Percentiles rank a stretch among this genome's conserved stretches.
These are phyloP conservation scores for Amanita inopinata DNA, from an alignment of 768 basidiomycete genomes.

Conservation along the genomic window DNA sequence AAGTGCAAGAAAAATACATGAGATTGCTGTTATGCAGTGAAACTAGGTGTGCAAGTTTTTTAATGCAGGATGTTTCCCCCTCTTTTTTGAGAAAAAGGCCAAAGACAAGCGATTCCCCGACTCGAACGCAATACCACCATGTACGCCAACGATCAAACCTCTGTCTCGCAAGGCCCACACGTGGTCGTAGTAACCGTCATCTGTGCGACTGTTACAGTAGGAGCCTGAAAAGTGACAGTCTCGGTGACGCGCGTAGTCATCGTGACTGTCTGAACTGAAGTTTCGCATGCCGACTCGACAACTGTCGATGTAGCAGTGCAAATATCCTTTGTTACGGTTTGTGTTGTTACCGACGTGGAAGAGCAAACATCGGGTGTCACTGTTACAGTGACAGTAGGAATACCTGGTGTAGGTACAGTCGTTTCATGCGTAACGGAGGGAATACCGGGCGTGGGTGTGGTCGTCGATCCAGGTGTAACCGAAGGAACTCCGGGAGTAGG, in stretches of 20 bases:
- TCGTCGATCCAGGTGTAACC: background rate
- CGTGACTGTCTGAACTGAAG: background rate
- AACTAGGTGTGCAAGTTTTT: too few relatives aligned
- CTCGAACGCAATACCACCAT: too few relatives aligned
- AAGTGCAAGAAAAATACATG: too few relatives aligned
- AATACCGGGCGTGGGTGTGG: background rate
- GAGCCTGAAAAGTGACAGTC: background rate
- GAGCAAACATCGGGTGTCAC: too few relatives aligned
- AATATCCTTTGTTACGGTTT: too few relatives aligned
- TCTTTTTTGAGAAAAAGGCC: too few relatives aligned
- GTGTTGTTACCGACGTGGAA: too few relatives aligned
- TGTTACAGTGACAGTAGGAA: background rate
- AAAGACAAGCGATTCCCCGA: too few relatives aligned
- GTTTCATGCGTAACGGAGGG: background rate
- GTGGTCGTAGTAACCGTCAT: background rate
- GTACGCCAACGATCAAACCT: too few relatives aligned
- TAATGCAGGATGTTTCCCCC: too few relatives aligned
- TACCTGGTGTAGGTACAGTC: too few relatives aligned
- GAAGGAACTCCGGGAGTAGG: background rate
- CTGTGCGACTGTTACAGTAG: background rate
- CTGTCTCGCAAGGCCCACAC: constrained; percentile 4
- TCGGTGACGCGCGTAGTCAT: background rate
- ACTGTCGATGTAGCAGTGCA: background rate
- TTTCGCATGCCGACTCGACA: background rate
- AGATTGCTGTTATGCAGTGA: too few relatives aligned